Conservation (phyloP, 169 alveolate species). For the Cytauxzoon felis region DNA sequence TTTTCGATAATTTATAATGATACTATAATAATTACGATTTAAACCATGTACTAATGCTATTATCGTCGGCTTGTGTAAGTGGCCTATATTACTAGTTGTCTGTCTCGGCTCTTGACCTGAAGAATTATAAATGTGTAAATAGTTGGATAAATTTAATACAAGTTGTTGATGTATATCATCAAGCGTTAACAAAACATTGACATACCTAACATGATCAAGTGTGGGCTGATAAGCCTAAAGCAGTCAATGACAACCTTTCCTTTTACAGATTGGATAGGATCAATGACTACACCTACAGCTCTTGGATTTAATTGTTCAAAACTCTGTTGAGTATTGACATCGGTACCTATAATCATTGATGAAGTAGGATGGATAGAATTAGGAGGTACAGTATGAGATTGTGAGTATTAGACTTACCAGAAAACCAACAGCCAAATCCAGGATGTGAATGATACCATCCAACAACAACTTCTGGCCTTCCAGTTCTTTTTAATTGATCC, state of each 20-base stretch:
- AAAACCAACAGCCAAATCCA: conserved; percentile 98
- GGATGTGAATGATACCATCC: conserved; percentile 99
- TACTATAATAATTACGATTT: conserved; percentile 94
- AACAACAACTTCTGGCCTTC: conserved; percentile 94
- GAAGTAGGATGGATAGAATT: background rate
- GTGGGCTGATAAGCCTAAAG: conserved; percentile 96
- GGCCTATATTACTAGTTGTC: conserved; percentile 98
- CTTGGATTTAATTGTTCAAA: conserved; percentile 96
- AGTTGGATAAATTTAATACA: background rate
- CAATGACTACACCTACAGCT: conserved; percentile 99
- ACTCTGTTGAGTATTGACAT: conserved; percentile 96
- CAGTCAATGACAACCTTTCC: conserved; percentile 99
- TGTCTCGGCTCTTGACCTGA: conserved; percentile 97
- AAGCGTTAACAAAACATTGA: background rate
- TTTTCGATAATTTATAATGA: conserved; percentile 95
- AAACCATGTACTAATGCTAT: conserved; percentile 94
- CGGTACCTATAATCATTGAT: conserved; percentile 82
- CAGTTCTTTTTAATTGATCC: conserved; percentile 97
- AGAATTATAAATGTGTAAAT: background rate
- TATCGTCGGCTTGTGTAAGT: conserved; percentile 83
- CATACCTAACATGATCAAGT: conserved; percentile 83
- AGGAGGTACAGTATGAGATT: background rate
- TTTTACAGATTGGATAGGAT: conserved; percentile 98
- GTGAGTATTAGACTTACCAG: conserved; percentile 68
- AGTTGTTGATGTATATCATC: background rate